These are phyloP conservation scores for Casuarina cunninghamiana DNA, from an alignment of 306 rosid genomes.

Conservation along the genomic window DNA sequence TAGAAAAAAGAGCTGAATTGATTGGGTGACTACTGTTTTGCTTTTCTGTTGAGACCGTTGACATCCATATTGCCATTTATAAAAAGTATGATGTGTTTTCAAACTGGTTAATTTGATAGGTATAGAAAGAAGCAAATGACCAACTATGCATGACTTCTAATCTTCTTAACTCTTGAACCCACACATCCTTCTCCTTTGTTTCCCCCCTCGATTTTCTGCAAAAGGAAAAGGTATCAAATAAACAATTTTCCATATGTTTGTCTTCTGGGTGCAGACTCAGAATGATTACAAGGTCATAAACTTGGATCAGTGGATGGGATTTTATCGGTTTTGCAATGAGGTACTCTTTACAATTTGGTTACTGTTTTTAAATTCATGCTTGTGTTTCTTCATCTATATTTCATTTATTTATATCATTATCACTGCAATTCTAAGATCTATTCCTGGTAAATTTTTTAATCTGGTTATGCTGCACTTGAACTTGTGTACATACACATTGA, in stretches of 20 bases:
- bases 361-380: conserved; percentile 5
- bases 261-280: conserved; percentile 61
- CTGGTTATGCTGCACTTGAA: background rate
- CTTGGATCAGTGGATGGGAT: conserved; percentile 98
- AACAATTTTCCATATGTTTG: conserved; percentile 23
- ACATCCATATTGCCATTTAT: background rate
- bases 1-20: background rate
- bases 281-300: conserved; percentile 94
- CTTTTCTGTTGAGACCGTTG: background rate
- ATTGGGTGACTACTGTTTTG: background rate
- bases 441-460: background rate
- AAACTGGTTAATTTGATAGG: conserved; percentile 9
- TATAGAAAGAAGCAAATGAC: background rate
- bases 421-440: background rate
- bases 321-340: conserved; percentile 95
- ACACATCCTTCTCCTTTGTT: background rate
- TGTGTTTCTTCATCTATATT: conserved; percentile 11
- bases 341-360: conserved; percentile 33
- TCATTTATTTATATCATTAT: background rate
- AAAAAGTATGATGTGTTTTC: background rate
- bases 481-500: background rate
- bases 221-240: background rate
- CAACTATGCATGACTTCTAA: background rate
- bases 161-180: background rate
- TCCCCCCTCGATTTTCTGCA: background rate